phyloP scores from a whole-genome alignment of 768 basidiomycete genomes.

The Suillus variegatus region DNA sequence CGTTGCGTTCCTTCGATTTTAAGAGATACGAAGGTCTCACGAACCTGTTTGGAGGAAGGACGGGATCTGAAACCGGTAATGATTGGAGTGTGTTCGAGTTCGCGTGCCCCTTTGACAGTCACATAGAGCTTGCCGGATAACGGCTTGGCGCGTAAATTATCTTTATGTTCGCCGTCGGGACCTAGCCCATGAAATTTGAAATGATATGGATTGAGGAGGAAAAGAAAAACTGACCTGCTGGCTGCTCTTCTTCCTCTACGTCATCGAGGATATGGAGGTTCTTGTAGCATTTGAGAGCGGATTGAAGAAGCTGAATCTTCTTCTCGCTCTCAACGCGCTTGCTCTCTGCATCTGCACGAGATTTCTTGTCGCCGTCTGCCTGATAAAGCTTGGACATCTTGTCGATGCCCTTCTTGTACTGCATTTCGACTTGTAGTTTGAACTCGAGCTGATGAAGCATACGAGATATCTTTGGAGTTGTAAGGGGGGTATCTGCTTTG shows the following conservation, averaged over 20 bases:
- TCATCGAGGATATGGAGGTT: conserved; percentile 93
- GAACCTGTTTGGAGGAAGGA: conserved; percentile 73
- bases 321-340: conserved; percentile 95
- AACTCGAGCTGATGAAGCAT: conserved; percentile 99
- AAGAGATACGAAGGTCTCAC: conserved; percentile 89
- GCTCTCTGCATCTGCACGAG: conserved; percentile 88
- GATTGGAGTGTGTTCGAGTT: conserved; percentile 92
- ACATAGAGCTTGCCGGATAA: conserved; percentile 91
- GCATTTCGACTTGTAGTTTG: conserved; percentile 97
- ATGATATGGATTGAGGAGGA: conserved; percentile 1
- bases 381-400: conserved; percentile 98
- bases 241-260: conserved; percentile 79
- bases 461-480: conserved; percentile 92
- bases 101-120: conserved; percentile 86
- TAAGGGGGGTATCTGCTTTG: conserved; percentile 96
- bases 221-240: conserved; percentile 41
- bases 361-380: conserved; percentile 96
- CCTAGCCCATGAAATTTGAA: conserved; percentile 38
- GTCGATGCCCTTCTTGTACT: conserved; percentile 97
- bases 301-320: conserved; percentile 91
- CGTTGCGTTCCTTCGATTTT: conserved; percentile 96
- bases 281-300: conserved; percentile 95
- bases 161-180: conserved; percentile 84
- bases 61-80: conserved; percentile 59
- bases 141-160: conserved; percentile 90